Percentiles rank a stretch among this genome's conserved stretches.
These are phyloP conservation scores for Ambrosia hybrid DNA, from an alignment of 140 eudicot genomes.

Conservation along the genomic window DNA sequence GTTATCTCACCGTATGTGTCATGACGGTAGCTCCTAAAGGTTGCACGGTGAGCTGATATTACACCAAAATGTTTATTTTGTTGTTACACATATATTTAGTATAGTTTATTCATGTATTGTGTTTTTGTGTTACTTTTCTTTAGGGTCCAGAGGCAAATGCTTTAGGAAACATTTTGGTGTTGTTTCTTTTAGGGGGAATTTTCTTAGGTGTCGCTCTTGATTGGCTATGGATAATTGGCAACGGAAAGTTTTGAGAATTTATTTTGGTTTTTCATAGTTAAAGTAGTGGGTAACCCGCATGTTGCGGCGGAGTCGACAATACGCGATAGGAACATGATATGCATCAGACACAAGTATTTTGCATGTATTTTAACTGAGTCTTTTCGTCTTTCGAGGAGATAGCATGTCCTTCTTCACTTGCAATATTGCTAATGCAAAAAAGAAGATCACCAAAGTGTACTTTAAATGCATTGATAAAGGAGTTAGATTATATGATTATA, in stretches of 20 bases:
- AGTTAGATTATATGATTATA: no score
- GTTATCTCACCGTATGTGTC: slow-evolving; percentile 73
- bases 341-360: no score
- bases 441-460: no score
- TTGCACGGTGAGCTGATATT: slow-evolving; percentile 47
- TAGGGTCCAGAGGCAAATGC: slow-evolving; percentile 77
- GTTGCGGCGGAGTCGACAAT: no score
- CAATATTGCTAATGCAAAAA: no score
- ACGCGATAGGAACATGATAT: no score
- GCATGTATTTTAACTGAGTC: no score
- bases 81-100: neutral
- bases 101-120: neutral
- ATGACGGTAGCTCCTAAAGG: slow-evolving; percentile 70
- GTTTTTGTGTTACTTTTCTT: neutral
- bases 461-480: no score
- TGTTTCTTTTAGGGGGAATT: slow-evolving; percentile 58
- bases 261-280: neutral
- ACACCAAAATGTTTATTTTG: neutral
- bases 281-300: no score
- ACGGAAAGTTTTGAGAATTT: slow-evolving; percentile 28
- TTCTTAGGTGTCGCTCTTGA: slow-evolving; percentile 59
- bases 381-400: no score
- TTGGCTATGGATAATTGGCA: slow-evolving; percentile 72
- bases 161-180: slow-evolving; percentile 51
- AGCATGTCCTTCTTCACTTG: no score